These are phyloP conservation scores for Trametopsis cervina DNA, from an alignment of 768 basidiomycete species.

Conservation along the genomic window DNA sequence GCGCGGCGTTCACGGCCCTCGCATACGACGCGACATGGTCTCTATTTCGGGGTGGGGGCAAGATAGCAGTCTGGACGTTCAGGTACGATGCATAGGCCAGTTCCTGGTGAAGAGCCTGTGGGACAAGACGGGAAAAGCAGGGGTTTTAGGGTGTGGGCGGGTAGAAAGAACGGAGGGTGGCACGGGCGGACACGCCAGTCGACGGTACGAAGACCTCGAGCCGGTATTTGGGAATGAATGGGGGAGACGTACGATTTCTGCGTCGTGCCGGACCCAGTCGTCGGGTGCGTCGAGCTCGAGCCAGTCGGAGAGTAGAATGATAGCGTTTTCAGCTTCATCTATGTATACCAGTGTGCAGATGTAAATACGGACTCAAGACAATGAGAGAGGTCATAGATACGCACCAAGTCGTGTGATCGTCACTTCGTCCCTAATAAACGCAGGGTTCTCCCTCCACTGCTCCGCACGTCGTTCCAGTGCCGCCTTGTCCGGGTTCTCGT, in stretches of 20 bases:
- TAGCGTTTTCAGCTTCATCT: slow-evolving; percentile 73
- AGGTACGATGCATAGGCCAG: slow-evolving; percentile 90
- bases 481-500: slow-evolving; percentile 27
- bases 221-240: slow-evolving; percentile 1
- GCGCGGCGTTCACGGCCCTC: slow-evolving; percentile 76
- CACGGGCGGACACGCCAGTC: neutral
- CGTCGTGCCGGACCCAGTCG: slow-evolving; percentile 92
- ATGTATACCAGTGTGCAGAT: neutral
- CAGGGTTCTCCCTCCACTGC: slow-evolving; percentile 78
- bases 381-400: slow-evolving; percentile 19
- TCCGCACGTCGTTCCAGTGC: slow-evolving; percentile 65
- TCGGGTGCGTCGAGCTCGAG: slow-evolving; percentile 89
- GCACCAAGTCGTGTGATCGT: slow-evolving; percentile 83
- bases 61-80: slow-evolving; percentile 74
- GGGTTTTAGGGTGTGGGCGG: neutral
- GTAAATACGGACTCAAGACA: neutral
- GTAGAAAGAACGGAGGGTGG: too few species aligned
- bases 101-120: slow-evolving; percentile 87
- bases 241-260: slow-evolving; percentile 74
- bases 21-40: slow-evolving; percentile 88
- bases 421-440: slow-evolving; percentile 77
- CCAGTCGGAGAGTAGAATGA: slow-evolving; percentile 87
- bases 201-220: neutral
- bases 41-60: slow-evolving; percentile 83
- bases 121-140: slow-evolving; percentile 7